Evolutionary conservation across 768 basidiomycete species (phyloP).

Genomic region (Paxillus ammoniavirescens): DNA sequence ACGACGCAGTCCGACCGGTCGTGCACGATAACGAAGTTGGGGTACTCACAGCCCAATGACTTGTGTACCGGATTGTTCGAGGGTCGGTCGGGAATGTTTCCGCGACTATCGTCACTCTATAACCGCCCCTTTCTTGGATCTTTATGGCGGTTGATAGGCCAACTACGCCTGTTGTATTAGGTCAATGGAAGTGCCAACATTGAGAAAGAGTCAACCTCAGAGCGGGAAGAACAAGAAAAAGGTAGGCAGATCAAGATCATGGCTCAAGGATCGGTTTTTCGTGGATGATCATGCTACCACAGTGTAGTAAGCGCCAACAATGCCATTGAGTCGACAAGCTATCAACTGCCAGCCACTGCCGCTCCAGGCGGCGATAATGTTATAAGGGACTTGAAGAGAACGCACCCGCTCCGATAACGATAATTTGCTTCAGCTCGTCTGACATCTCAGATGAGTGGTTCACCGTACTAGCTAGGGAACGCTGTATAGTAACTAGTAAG

Average conservation of each 20-base stretch:
- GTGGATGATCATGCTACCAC: too few species aligned
- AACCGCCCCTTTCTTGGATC: slow-evolving; percentile 60
- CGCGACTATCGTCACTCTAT: slow-evolving; percentile 67
- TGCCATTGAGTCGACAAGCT: not conserved
- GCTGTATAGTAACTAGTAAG: too few species aligned
- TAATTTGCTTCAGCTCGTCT: slow-evolving; percentile 24
- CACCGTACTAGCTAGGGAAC: slow-evolving; percentile 36
- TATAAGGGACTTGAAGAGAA: not conserved
- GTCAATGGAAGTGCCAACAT: slow-evolving; percentile 29
- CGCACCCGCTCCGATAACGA: slow-evolving; percentile 43
- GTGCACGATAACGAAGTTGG: not conserved
- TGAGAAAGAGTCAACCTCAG: not conserved
- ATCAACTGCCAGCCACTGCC: not conserved
- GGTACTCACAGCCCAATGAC: slow-evolving; percentile 73
- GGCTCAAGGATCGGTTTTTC: not conserved
- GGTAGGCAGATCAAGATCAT: not conserved
- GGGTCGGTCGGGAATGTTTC: slow-evolving; percentile 72
- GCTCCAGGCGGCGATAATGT: not conserved
- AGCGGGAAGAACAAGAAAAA: not conserved
- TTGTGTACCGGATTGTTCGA: slow-evolving; percentile 73
- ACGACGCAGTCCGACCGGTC: not conserved
- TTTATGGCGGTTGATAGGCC: slow-evolving; percentile 75
- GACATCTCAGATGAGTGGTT: slow-evolving; percentile 27
- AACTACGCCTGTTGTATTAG: slow-evolving; percentile 55
- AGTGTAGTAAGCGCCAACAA: not conserved